phyloP scores from a whole-genome alignment of 106 monocot species.

The Amphibolis antarctica region DNA sequence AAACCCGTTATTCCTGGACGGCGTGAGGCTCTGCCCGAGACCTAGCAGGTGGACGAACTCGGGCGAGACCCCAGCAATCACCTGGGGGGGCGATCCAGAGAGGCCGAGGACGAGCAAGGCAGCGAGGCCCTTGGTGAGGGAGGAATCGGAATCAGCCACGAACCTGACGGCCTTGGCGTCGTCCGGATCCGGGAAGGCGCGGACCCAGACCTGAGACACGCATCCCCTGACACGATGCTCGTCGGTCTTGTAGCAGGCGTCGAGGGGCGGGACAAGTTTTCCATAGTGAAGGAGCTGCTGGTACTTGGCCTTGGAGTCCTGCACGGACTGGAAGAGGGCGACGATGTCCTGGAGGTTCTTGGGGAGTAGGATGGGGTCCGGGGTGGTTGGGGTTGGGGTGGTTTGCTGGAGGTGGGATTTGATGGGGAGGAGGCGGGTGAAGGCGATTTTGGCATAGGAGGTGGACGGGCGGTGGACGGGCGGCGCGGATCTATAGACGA shows the following conservation, averaged over 20 bases:
- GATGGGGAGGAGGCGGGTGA: conserved; percentile 6
- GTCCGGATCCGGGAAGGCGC: conserved; percentile 52
- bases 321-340: conserved; percentile 75
- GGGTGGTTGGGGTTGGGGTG: conserved; percentile 1
- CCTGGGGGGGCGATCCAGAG: conserved; percentile 31
- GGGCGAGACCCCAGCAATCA: conserved; percentile 33
- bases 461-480: conserved; percentile 10
- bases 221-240: conserved; percentile 68
- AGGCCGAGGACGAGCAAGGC: conserved; percentile 65
- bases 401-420: conserved; percentile 31
- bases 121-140: conserved; percentile 67
- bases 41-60: conserved; percentile 65
- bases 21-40: conserved; percentile 65
- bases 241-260: conserved; percentile 49
- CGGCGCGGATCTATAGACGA: neutral
- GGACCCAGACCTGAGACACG: conserved; percentile 93
- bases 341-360: conserved; percentile 51
- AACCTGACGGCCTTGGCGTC: conserved; percentile 28
- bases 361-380: conserved; percentile 34
- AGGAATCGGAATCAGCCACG: conserved; percentile 80
- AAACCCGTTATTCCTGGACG: conserved; percentile 80
- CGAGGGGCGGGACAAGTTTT: conserved; percentile 42
- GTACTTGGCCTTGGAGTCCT: conserved; percentile 73
- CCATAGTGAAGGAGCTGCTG: conserved; percentile 91
- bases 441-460: conserved; percentile 11